Base-by-base conservation (phyloP, 768 basidiomycete species). In the Boletus reticuloceps region DNA sequence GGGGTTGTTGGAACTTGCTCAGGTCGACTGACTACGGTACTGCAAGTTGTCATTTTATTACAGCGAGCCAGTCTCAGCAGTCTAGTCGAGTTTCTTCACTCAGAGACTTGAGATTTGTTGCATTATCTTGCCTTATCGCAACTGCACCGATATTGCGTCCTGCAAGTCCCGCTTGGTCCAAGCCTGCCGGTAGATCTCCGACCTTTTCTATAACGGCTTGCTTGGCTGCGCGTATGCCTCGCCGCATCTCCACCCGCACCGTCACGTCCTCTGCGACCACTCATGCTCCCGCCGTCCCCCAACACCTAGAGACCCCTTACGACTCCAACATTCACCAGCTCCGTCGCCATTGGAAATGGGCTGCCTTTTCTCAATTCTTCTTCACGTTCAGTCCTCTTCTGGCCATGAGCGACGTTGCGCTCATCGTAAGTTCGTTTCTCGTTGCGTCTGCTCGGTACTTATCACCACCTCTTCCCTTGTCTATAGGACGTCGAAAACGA, bases 281-380 rank as follows among this genome's bases (percentile, higher is more conserved):
- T 51, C 63, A 64, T 54, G 64, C 60, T 19, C 61, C 61, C 48
- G 57, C 67, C 50, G 58, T 71, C 36, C 59, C 61, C 54, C 55
- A 69, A 45, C 57, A 66, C 56, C 54, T 63, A 65, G 55, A 64
- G 51, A 50, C 69, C 50, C 57, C 64, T 48, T 65, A 65, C 54
- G 71, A 74, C 47, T 61, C 63, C 61, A 75, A 83, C 63, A 69
- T 88, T 50, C 57, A 68, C 43, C 65, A 74, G 29, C 85, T 97
- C 49, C 80, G 94, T 53, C 84, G 77, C 54, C 83, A 92, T 59
- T 95, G 91, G 91, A 86, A 89, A 78, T 96, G 92, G 92, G 94
- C 94, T 6, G 88, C 88, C 25, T 89, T 94, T 72, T 82, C 82
- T 72, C 92, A 95, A 69, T 95, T 96, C 79, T 87, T 91, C 74